These are phyloP conservation scores for Serpula lacrymans DNA, from an alignment of 768 basidiomycete species.

Conservation along the genomic window DNA sequence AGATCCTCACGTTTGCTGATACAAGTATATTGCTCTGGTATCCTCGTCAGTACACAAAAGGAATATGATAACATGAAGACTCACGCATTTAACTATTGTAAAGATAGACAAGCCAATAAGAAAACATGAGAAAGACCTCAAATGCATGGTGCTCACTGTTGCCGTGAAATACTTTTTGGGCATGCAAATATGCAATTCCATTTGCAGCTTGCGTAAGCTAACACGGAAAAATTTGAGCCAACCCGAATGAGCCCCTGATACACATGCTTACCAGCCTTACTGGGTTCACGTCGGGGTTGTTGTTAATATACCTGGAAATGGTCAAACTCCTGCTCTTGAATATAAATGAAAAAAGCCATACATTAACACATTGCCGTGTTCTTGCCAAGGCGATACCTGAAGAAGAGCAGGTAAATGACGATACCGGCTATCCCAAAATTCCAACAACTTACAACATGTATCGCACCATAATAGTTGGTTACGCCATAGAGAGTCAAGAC, in stretches of 20 bases:
- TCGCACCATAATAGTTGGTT: conserved; percentile 48
- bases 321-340: too few species aligned
- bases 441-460: conserved; percentile 41
- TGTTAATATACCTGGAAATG: conserved; percentile 37
- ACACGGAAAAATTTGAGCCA: background rate
- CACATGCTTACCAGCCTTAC: conserved; percentile 36
- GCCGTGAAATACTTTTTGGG: conserved; percentile 51
- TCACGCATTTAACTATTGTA: conserved; percentile 55
- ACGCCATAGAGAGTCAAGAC: conserved; percentile 49
- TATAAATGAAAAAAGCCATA: conserved; percentile 19
- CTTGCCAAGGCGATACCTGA: conserved; percentile 63
- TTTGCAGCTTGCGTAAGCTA: conserved; percentile 53
- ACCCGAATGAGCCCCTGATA: background rate
- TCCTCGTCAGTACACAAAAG: conserved; percentile 4
- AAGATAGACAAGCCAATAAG: conserved; percentile 7
- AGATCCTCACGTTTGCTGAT: conserved; percentile 38
- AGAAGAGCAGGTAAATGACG: background rate
- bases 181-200: conserved; percentile 58
- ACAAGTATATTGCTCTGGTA: conserved; percentile 57
- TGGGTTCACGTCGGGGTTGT: conserved; percentile 35
- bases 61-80: conserved; percentile 17
- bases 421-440: background rate
- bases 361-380: conserved; percentile 54
- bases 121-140: background rate
- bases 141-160: conserved; percentile 42